A percentile compares a stretch with the other conserved stretches of the same genome.
Conservation (phyloP, 1,139 yeast species). For the Sugiyamaella castrensis region DNA sequence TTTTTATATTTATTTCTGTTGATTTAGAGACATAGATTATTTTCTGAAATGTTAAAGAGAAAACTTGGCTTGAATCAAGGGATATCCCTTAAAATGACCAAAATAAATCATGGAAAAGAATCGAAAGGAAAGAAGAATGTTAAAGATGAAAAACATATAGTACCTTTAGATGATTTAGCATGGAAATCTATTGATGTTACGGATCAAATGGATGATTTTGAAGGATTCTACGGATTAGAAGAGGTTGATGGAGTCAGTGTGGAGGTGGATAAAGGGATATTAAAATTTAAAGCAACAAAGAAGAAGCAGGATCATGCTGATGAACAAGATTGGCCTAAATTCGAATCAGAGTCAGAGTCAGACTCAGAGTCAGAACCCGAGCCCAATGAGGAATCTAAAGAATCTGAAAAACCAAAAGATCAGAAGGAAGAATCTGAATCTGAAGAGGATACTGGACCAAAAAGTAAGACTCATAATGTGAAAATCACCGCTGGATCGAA, state of each 20-base stretch:
- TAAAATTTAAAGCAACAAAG: slow-evolving; percentile 29
- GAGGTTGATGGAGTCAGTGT: slow-evolving; percentile 93
- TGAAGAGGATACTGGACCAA: slow-evolving; percentile 16
- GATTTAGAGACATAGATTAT: too few relatives aligned
- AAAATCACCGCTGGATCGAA: neutral
- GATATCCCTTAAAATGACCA: neutral
- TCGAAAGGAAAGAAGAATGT: neutral
- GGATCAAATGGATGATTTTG: slow-evolving; percentile 79
- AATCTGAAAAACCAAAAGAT: slow-evolving; percentile 16
- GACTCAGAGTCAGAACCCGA: slow-evolving; percentile 18
- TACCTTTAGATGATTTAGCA: slow-evolving; percentile 31
- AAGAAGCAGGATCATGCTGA: slow-evolving; percentile 1
- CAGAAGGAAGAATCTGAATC: slow-evolving; percentile 20
- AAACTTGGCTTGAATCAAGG: neutral
- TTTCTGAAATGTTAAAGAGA: neutral
- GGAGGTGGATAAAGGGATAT: slow-evolving; percentile 44
- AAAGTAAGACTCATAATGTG: slow-evolving; percentile 1
- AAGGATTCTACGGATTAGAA: slow-evolving; percentile 88
- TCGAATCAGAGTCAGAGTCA: neutral
- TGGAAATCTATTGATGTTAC: slow-evolving; percentile 88
- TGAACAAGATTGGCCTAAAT: neutral
- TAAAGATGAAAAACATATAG: slow-evolving; percentile 8
- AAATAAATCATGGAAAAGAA: neutral
- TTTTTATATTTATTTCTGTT: too few relatives aligned
- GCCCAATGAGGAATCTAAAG: slow-evolving; percentile 4